Evolutionary conservation across 1,139 yeast species (phyloP), one percentile per base, ranked within the genome.

Genomic region (Blastobotrys elegans): DNA sequence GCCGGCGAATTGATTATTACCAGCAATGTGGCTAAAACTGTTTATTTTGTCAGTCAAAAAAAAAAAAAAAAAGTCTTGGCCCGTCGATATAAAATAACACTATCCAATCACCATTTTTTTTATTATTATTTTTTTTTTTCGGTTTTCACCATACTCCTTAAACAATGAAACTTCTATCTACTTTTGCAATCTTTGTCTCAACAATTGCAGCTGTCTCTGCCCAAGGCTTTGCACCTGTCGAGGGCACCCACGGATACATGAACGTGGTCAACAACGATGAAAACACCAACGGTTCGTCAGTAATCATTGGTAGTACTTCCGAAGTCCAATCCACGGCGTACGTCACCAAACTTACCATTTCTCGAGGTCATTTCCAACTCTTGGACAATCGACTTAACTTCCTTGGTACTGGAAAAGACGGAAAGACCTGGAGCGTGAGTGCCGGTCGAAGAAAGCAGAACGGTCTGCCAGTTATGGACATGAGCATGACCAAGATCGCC

Each of bases 161-260:
- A 21, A 35, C 5, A 36, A 37, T 37, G 40, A 22, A 24, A 22
- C 21, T 37, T 7, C 4, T 8, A 27, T 18, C 42, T n/a, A 13
- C 24, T 16, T 6, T 6, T 13, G 4, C 34, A 8, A 8, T 39
- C 16, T n/a, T n/a, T n/a, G n/a, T n/a, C n/a, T 14, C 14, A 8
- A 16, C 11, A 2, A 2, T 27, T 13, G 17, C 34, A 2, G 11
- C 36, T 33, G 36, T 18, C 36, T 14, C 34, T 3, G 33, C 42
- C 4, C 42, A 39, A 13, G 42, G 33, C 16, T 39, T 39, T 27
- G 22, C n/a, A 2, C 42, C 42, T 13, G 24, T 29, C 6, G 34
- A 39, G 21, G 42, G 42, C 2, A 2, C 22, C 3, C 42, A 39
- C 24, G 42, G 42, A 3, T 3, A 3, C n/a, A 11, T 39, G 7